Conservation (phyloP, 441 rosid species). For the Brassica hybrid region DNA sequence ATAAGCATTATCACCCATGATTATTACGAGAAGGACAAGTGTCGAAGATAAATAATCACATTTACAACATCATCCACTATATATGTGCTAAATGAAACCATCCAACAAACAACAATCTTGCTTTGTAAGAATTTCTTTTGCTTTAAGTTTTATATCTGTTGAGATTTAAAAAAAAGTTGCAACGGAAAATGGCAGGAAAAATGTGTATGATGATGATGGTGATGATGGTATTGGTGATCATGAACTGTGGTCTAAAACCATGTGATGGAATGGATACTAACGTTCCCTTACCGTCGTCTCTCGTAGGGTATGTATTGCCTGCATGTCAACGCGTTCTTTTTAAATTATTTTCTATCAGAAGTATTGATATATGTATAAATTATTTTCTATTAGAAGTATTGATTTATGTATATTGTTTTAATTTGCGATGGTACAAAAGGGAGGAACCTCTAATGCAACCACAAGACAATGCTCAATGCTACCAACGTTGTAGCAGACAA, state of each 20-base stretch:
- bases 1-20: too few species aligned
- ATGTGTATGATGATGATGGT: constrained; percentile 7
- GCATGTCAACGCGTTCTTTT: neutral
- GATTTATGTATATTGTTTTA: neutral
- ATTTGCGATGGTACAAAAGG: neutral
- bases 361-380: neutral
- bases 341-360: neutral
- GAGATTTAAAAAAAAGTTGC: neutral
- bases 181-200: neutral
- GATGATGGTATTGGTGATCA: neutral
- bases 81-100: neutral
- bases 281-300: neutral
- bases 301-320: neutral
- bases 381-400: neutral
- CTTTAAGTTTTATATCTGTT: neutral
- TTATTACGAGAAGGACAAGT: too few species aligned
- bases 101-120: neutral
- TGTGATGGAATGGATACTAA: neutral
- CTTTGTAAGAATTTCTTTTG: neutral
- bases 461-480: neutral
- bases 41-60: too few species aligned
- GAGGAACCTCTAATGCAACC: neutral
- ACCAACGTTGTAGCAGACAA: neutral
- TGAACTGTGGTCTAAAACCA: neutral
- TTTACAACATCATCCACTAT: too few species aligned